phyloP scores from a whole-genome alignment of 441 rosid species.

The Pelargonium cotyledonis region DNA sequence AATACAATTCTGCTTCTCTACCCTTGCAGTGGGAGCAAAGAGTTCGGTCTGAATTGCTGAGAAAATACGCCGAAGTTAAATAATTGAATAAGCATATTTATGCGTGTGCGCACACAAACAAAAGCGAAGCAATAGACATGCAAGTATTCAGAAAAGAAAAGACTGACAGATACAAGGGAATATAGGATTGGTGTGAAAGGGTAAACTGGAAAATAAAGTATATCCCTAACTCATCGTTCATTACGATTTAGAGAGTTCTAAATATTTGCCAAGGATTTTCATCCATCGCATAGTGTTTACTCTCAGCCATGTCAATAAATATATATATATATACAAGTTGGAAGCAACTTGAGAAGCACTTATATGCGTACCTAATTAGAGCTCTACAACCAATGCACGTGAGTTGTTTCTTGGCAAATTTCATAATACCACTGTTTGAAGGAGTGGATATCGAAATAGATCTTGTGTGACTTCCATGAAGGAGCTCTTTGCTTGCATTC shows the following conservation, averaged over 20 bases:
- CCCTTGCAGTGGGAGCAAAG: conserved; percentile 85
- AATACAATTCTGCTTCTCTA: conserved; percentile 87
- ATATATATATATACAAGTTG: background rate
- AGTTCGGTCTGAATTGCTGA: conserved; percentile 53
- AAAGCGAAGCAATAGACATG: too few relatives aligned
- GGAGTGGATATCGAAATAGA: conserved; percentile 88
- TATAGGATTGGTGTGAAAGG: too few relatives aligned
- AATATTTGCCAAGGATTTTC: too few relatives aligned
- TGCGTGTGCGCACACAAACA: too few relatives aligned
- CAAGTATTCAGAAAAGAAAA: too few relatives aligned
- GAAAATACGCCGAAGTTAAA: conserved; percentile 13
- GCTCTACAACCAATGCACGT: conserved; percentile 92
- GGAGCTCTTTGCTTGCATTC: conserved; percentile 95
- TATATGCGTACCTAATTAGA: conserved; percentile 49
- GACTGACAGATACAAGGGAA: too few relatives aligned
- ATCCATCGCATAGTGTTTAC: too few relatives aligned
- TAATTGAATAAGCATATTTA: too few relatives aligned
- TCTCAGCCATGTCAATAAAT: too few relatives aligned
- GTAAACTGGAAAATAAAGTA: too few relatives aligned
- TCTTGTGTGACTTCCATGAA: conserved; percentile 86
- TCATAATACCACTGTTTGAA: conserved; percentile 90
- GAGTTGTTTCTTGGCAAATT: conserved; percentile 77
- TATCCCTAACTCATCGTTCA: too few relatives aligned
- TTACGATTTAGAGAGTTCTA: too few relatives aligned
- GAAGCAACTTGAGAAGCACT: conserved; percentile 14